phyloP scores from a whole-genome alignment of 148 eudicot genomes.

The Arctostaphylos glauca region DNA sequence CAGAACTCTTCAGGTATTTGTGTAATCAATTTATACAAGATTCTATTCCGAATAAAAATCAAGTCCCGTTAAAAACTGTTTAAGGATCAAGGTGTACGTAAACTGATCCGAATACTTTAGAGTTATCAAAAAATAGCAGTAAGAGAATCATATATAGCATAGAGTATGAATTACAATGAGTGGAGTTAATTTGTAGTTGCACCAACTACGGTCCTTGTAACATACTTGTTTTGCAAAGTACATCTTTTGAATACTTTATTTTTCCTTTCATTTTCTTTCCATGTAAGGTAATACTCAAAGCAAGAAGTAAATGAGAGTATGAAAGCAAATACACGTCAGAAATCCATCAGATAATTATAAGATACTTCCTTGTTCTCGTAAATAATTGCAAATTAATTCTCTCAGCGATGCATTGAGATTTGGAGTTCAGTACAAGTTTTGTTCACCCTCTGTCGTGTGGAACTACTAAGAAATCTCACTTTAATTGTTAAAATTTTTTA shows the following conservation, averaged over 20 bases:
- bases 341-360: not conserved
- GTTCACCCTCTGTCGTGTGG: too few relatives aligned
- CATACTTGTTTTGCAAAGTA: not conserved
- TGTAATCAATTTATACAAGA: too few relatives aligned
- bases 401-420: not conserved
- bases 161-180: not conserved
- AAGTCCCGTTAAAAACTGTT: too few relatives aligned
- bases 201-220: conserved; percentile 14
- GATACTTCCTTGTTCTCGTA: not conserved
- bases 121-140: too few relatives aligned
- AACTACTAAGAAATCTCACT: too few relatives aligned
- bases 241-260: not conserved
- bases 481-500: too few relatives aligned
- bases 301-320: not conserved
- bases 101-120: too few relatives aligned
- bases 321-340: not conserved
- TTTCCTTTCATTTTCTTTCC: not conserved
- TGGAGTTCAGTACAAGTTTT: not conserved
- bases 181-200: not conserved
- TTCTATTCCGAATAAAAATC: too few relatives aligned
- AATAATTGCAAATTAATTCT: not conserved
- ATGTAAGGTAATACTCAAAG: not conserved
- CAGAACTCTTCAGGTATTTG: too few relatives aligned
- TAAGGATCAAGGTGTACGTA: too few relatives aligned
- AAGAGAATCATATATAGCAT: not conserved